phyloP scores from a whole-genome alignment of 495 filamentous ascomycete genomes.

The Hyaloscypha hepaticicola region DNA sequence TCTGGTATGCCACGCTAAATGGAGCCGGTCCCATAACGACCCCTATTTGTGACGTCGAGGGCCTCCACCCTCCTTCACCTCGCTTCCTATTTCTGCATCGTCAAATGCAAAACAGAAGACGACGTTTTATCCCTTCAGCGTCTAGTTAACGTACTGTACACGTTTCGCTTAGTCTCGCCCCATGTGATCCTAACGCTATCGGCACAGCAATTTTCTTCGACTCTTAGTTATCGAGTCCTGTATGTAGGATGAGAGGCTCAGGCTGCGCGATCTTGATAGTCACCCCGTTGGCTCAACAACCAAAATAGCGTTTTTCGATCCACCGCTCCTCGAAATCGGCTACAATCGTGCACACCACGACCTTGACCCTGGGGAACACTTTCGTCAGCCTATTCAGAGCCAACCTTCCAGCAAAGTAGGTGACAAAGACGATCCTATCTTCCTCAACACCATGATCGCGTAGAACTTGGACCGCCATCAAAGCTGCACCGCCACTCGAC shows the following conservation, averaged over 20 bases:
- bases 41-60: not conserved
- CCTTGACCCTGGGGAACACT: slow-evolving; percentile 81
- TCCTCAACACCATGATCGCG: slow-evolving; percentile 91
- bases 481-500: slow-evolving; percentile 84
- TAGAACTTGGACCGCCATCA: slow-evolving; percentile 95
- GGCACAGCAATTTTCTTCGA: too few species aligned
- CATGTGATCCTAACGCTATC: too few species aligned
- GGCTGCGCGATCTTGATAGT: not conserved
- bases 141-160: not conserved
- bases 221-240: not conserved
- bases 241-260: too few species aligned
- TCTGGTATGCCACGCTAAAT: not conserved
- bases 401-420: slow-evolving; percentile 76
- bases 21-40: not conserved
- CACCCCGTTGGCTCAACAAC: slow-evolving; percentile 52
- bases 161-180: too few species aligned
- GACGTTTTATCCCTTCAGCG: not conserved
- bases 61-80: too few species aligned
- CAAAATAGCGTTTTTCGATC: slow-evolving; percentile 80
- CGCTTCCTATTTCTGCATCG: not conserved
- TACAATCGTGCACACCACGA: slow-evolving; percentile 78
- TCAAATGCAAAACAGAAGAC: not conserved
- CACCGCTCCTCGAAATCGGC: slow-evolving; percentile 75
- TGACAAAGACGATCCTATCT: slow-evolving; percentile 83
- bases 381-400: slow-evolving; percentile 79